A percentile compares a stretch with the other conserved stretches of the same genome.
phyloP scores from a whole-genome alignment of 2,329 filamentous ascomycete species.

The Claviceps sp. region DNA sequence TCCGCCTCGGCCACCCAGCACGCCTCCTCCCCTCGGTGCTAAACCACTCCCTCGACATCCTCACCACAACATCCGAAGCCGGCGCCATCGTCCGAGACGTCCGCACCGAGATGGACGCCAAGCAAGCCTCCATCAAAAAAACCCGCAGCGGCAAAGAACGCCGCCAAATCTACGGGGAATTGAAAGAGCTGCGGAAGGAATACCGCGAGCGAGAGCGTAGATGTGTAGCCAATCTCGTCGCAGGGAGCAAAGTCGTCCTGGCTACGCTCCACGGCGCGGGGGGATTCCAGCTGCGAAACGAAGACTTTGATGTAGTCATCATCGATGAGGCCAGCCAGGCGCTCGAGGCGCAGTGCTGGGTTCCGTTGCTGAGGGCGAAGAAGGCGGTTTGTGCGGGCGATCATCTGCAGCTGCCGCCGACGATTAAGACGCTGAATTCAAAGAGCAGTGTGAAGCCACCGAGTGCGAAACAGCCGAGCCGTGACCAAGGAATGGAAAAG shows the following conservation, averaged over 20 bases:
- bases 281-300: conserved; percentile 64
- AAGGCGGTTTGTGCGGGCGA: conserved; percentile 90
- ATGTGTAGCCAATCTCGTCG: conserved; percentile 65
- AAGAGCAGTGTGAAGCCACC: conserved; percentile 26
- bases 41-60: conserved; percentile 77
- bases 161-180: conserved; percentile 67
- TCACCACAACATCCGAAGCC: conserved; percentile 82
- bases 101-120: conserved; percentile 81
- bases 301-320: conserved; percentile 84
- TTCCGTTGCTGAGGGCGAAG: conserved; percentile 63
- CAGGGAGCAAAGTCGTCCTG: conserved; percentile 72
- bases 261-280: conserved; percentile 89
- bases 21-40: conserved; percentile 78
- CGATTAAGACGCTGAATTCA: conserved; percentile 67
- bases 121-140: conserved; percentile 80
- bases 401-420: conserved; percentile 86
- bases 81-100: conserved; percentile 84
- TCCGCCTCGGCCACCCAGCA: conserved; percentile 86
- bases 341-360: conserved; percentile 94
- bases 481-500: no score
- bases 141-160: conserved; percentile 69
- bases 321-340: conserved; percentile 96
- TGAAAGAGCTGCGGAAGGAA: conserved; percentile 78
- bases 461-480: no score
- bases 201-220: conserved; percentile 72